Evolutionary conservation across 345 rosid genomes (phyloP).

Genomic region (Lepidium didymum): DNA sequence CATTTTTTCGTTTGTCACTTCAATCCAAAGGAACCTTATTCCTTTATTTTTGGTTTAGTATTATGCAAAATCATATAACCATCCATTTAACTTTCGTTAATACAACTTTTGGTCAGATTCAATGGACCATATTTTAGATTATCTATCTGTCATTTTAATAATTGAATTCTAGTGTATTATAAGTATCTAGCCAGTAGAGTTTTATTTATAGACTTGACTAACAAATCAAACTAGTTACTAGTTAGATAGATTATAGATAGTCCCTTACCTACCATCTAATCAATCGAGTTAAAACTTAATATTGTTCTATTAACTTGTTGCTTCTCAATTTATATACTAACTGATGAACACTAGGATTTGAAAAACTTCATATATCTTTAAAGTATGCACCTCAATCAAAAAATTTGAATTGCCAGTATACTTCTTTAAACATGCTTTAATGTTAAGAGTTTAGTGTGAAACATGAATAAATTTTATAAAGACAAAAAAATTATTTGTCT

Average conservation of each 20-base stretch:
- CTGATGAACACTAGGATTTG: not conserved
- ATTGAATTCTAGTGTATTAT: not conserved
- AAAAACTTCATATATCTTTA: no score
- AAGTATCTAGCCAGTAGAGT: slow-evolving; percentile 2
- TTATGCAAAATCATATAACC: slow-evolving; percentile 8
- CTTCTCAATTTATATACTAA: not conserved
- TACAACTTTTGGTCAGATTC: slow-evolving; percentile 12
- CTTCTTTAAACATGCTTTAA: not conserved
- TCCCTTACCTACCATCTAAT: slow-evolving; percentile 1
- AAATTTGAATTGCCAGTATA: not conserved
- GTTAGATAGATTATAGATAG: not conserved
- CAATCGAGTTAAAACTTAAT: not conserved
- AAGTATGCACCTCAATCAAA: not conserved
- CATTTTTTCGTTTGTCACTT: slow-evolving; percentile 8
- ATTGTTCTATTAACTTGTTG: not conserved
- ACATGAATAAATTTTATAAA: no score
- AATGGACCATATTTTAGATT: slow-evolving; percentile 14
- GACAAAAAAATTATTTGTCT: no score
- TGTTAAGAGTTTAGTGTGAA: no score
- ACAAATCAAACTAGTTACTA: not conserved
- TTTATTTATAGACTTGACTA: not conserved
- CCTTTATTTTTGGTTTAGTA: slow-evolving; percentile 5
- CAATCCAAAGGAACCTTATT: slow-evolving; percentile 19
- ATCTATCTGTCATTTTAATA: not conserved
- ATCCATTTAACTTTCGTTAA: slow-evolving; percentile 12